phyloP scores from a whole-genome alignment of 2,329 filamentous ascomycete genomes.

The Colletotrichum sp. region DNA sequence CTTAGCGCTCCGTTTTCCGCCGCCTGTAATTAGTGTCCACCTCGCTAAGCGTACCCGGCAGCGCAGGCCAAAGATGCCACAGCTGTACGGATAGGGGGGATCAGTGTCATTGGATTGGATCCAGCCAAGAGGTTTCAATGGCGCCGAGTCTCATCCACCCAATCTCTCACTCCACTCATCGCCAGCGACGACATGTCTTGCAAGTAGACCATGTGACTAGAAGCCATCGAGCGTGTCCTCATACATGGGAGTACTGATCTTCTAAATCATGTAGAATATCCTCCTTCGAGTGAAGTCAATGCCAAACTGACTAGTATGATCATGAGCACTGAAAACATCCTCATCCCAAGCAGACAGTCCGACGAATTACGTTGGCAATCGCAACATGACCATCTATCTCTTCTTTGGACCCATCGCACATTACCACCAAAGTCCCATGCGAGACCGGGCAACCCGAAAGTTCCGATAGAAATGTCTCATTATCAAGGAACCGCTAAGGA shows the following conservation, averaged over 20 bases:
- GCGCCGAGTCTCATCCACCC: background rate
- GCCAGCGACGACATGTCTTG: background rate
- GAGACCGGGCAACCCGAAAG: background rate
- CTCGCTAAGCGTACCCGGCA: background rate
- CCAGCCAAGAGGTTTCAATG: background rate
- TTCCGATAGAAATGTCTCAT: background rate
- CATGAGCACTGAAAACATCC: background rate
- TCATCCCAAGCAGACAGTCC: background rate
- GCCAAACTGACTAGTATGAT: background rate
- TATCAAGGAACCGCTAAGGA: background rate
- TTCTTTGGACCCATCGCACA: background rate
- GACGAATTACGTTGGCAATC: background rate
- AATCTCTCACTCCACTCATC: background rate
- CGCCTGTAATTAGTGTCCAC: background rate
- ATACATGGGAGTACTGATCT: rapidly evolving
- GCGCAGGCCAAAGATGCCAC: background rate
- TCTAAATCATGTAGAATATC: background rate
- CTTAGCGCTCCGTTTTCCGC: background rate
- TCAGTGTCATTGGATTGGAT: background rate
- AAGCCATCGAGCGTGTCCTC: background rate
- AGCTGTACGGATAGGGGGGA: background rate
- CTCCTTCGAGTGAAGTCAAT: background rate
- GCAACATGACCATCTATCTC: background rate
- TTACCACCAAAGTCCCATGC: background rate
- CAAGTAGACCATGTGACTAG: background rate